Evolutionary conservation across 2,329 filamentous ascomycete species (phyloP).

Genomic region (Pleurostoma richardsiae): DNA sequence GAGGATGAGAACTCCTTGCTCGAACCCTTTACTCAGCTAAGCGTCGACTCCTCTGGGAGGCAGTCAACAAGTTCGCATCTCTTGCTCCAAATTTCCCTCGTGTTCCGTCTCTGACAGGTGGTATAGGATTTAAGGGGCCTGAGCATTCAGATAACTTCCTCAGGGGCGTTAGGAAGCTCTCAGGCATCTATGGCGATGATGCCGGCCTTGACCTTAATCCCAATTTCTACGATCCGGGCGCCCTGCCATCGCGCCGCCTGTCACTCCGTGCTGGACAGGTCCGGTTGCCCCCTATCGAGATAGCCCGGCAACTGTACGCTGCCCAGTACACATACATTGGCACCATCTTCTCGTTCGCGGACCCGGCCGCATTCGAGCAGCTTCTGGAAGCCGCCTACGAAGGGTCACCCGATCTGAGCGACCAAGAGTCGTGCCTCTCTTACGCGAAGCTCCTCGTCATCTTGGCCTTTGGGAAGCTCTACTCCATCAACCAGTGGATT

Average conservation of each 20-base stretch:
- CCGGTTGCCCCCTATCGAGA: slow-evolving; percentile 41
- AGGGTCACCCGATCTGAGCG: slow-evolving; percentile 31
- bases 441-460: slow-evolving; percentile 48
- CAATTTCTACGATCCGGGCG: slow-evolving; percentile 26
- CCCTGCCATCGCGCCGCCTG: slow-evolving; percentile 23
- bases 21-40: slow-evolving; percentile 27
- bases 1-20: slow-evolving; percentile 24
- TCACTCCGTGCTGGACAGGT: slow-evolving; percentile 16
- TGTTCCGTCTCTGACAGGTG: not conserved
- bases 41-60: slow-evolving; percentile 17
- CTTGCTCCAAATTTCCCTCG: not conserved
- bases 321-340: slow-evolving; percentile 52
- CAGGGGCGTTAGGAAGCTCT: slow-evolving; percentile 26
- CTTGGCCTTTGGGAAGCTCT: slow-evolving; percentile 50
- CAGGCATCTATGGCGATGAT: slow-evolving; percentile 25
- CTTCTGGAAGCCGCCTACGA: slow-evolving; percentile 38
- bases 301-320: slow-evolving; percentile 42
- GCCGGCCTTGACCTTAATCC: slow-evolving; percentile 21
- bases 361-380: slow-evolving; percentile 39
- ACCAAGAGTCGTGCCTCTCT: slow-evolving; percentile 40
- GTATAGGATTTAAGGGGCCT: slow-evolving; percentile 26
- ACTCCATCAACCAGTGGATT: slow-evolving; percentile 52
- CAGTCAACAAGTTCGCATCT: slow-evolving; percentile 6
- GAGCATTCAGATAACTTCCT: slow-evolving; percentile 32
- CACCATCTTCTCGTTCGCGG: slow-evolving; percentile 50